These are phyloP conservation scores for Cryphonectria radicalis DNA, from an alignment of 2,329 filamentous ascomycete species.

Conservation along the genomic window DNA sequence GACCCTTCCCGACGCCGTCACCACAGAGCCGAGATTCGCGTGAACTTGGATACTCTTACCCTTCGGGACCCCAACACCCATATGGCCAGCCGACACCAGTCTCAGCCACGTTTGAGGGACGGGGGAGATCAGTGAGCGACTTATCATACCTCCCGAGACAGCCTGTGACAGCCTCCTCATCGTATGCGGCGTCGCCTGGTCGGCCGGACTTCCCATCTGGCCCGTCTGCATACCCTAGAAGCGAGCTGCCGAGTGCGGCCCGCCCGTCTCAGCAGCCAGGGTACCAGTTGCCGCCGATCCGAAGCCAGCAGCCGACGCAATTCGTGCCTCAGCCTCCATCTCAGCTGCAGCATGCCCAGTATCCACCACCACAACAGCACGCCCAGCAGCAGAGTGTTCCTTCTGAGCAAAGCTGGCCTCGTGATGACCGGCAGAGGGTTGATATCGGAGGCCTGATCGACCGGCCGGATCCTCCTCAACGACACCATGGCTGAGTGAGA, in stretches of 20 bases:
- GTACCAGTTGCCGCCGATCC: conserved; percentile 56
- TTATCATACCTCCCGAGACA: conserved; percentile 35
- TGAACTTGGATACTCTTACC: conserved; percentile 49
- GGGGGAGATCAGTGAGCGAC: conserved; percentile 44
- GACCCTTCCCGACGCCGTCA: conserved; percentile 49
- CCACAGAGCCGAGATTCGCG: conserved; percentile 48
- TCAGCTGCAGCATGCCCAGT: conserved; percentile 35
- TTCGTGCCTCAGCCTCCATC: conserved; percentile 35
- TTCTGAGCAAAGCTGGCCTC: conserved; percentile 38
- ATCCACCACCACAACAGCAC: conserved; percentile 38
- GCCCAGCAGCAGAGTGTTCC: conserved; percentile 28
- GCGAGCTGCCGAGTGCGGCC: conserved; percentile 48
- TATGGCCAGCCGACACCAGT: conserved; percentile 52
- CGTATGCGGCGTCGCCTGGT: conserved; percentile 52
- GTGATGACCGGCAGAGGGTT: conserved; percentile 59
- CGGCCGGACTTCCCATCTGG: conserved; percentile 50
- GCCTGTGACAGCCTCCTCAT: conserved; percentile 37
- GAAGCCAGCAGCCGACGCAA: conserved; percentile 41
- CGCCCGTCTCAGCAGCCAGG: conserved; percentile 40
- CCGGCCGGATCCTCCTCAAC: conserved; percentile 50
- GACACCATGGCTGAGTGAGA: conserved; percentile 28
- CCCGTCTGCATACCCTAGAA: conserved; percentile 56
- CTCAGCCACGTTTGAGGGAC: conserved; percentile 53
- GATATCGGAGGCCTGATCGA: conserved; percentile 67
- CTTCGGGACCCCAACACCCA: conserved; percentile 39